A percentile compares a stretch with the other conserved stretches of the same genome.
Conservation (phyloP, 352 stramenopile genomes). For the Vaucheria bursata region DNA sequence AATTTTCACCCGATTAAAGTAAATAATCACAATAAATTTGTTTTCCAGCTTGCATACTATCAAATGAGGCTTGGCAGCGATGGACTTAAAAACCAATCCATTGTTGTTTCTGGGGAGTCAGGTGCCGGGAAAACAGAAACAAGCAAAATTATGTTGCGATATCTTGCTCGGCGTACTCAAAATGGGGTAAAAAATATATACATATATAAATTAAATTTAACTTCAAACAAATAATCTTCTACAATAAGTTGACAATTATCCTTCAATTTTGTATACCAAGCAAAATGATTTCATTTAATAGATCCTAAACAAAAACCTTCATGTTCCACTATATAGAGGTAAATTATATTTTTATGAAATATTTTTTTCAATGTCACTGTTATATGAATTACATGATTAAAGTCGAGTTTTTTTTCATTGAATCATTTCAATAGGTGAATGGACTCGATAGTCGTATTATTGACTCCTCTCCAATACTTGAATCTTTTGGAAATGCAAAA, state of each 20-base stretch:
- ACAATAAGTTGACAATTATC: no score
- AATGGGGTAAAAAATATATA: slow-evolving; percentile 8
- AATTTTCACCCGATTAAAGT: not conserved
- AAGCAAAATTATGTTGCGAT: slow-evolving; percentile 53
- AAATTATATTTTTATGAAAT: no score
- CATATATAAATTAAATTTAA: no score
- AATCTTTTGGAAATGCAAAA: slow-evolving; percentile 83
- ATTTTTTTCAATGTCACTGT: no score
- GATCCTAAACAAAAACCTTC: no score
- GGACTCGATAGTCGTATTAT: slow-evolving; percentile 47
- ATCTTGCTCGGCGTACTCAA: slow-evolving; percentile 10
- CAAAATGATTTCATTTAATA: no score
- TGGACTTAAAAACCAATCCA: slow-evolving; percentile 58
- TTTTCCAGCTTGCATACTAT: slow-evolving; percentile 4
- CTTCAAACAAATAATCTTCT: no score
- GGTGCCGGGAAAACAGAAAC: slow-evolving; percentile 70
- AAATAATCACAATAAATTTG: not conserved
- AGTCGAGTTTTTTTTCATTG: no score
- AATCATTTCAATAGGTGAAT: not conserved
- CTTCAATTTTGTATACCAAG: no score
- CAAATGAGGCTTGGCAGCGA: slow-evolving; percentile 12
- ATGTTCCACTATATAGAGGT: no score
- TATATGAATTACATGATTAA: no score
- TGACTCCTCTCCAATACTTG: slow-evolving; percentile 54
- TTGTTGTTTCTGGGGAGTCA: slow-evolving; percentile 61